Percentiles rank a stretch among this genome's conserved stretches.
Conservation (phyloP, 2,329 filamentous ascomycete species). For the Clarireedia homoeocarpa region DNA sequence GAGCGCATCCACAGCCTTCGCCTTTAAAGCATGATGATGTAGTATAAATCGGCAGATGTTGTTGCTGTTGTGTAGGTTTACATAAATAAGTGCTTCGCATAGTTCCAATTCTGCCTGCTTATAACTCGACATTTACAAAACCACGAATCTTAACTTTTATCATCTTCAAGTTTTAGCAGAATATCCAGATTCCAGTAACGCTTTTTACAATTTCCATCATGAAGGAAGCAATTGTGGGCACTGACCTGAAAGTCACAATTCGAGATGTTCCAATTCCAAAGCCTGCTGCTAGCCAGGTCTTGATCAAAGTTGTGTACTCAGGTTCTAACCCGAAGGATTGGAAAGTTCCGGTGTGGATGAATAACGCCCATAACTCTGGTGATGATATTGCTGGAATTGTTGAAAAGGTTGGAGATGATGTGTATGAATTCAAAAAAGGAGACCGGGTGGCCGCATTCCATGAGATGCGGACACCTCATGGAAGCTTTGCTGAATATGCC, state of each 20-base stretch:
- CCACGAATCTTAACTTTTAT: too few species aligned
- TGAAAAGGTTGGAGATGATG: conserved; percentile 39
- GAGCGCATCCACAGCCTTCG: too few species aligned
- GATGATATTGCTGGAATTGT: conserved; percentile 35
- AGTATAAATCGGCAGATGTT: too few species aligned
- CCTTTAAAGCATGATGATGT: too few species aligned
- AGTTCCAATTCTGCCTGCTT: too few species aligned
- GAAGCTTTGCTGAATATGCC: conserved; percentile 55
- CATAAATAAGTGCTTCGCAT: too few species aligned
- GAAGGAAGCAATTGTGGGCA: conserved; percentile 28
- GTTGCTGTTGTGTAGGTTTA: too few species aligned
- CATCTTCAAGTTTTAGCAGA: background rate
- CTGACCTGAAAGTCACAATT: conserved; percentile 23
- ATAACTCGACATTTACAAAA: too few species aligned
- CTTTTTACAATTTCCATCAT: conserved; percentile 15
- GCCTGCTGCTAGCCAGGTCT: conserved; percentile 26
- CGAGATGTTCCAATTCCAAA: conserved; percentile 26
- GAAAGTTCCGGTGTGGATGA: conserved; percentile 17
- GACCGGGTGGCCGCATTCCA: conserved; percentile 43
- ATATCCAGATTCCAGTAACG: background rate
- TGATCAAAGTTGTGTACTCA: conserved; percentile 28
- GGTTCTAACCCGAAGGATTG: conserved; percentile 29
- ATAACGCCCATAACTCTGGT: conserved; percentile 21
- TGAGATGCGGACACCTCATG: conserved; percentile 42
- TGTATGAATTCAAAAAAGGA: conserved; percentile 36